Base-by-base conservation (phyloP, 1,284 basidiomycete species). In the Vanrija humicola region DNA sequence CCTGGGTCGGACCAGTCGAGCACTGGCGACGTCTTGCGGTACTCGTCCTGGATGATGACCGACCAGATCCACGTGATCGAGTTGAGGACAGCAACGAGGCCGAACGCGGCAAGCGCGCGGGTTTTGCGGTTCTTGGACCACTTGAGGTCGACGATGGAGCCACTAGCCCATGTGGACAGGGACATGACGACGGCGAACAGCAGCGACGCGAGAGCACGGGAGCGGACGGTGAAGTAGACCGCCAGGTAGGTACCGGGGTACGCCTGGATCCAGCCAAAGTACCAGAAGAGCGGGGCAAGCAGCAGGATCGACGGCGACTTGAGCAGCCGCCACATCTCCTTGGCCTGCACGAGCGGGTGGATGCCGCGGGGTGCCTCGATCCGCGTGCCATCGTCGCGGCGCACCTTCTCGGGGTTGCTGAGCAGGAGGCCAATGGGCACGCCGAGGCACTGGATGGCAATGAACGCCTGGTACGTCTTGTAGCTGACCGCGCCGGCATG, bases 381-480 rank as follows among this genome's bases (percentile, higher is more conserved):
- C 12, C 46, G 50, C 26, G 59, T 59, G 6, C 69, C 69, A 45
- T 72, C 67, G 23, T 55, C 49, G 28, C 66, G 63, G n/a, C 50
- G 55, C 42, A 72, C 69, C 43, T 69, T 64, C 14, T 65, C 44
- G 12, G 67, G 62, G 26, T 58, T 57, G 10, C 62, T 61, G 38
- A 72, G 52, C 38, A 65, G 50, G 18, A 59, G 58, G 10, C 52
- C 52, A 38, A 63, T 38, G 15, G 57, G 47, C n/a, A 62, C 50
- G 14, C 62, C 69, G 23, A 66, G 25, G 39, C 57, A 59, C 49
- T 69, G 66, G 39, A 71, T 64, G 6, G 54, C 66, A 7, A 72
- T 48, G 50, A 72, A 72, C 23, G 68, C 64, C 12, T 69, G 49
- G 50, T 68, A 72, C n/a, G 69, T 70, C 23, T 54, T 29, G 16